phyloP scores from a whole-genome alignment of 345 rosid genomes.

The Gossypium bickii region DNA sequence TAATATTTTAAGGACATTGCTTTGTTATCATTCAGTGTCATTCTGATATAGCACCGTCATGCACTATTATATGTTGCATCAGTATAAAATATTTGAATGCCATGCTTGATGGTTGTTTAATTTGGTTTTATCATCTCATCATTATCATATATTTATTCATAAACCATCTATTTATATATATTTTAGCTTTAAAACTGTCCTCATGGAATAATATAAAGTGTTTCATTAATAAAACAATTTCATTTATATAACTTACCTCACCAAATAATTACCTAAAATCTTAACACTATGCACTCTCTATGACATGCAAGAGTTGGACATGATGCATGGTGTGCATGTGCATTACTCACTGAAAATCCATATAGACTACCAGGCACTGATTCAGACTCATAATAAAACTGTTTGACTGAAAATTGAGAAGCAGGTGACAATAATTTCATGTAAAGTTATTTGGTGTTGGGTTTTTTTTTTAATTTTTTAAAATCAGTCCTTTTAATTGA shows the following conservation, averaged over 20 bases:
- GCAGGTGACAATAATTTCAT: neutral
- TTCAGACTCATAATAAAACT: neutral
- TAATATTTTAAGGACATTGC: neutral
- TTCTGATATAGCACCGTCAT: no score
- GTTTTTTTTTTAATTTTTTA: neutral
- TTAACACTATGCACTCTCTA: neutral
- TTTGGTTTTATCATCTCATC: neutral
- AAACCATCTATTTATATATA: neutral
- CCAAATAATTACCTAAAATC: neutral
- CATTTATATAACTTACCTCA: neutral
- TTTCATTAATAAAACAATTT: neutral
- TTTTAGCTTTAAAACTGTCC: neutral
- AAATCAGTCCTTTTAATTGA: conserved; percentile 1
- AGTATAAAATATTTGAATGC: neutral
- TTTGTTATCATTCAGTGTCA: no score
- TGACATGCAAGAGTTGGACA: neutral
- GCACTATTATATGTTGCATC: neutral
- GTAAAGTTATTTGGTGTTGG: neutral
- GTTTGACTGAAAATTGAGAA: neutral
- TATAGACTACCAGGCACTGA: neutral
- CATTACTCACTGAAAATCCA: neutral
- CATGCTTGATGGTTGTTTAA: neutral
- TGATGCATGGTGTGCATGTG: neutral
- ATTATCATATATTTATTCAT: neutral
- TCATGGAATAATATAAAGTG: neutral